These are phyloP conservation scores for Erodium moschatum DNA, from an alignment of 441 rosid species.

Conservation along the genomic window DNA sequence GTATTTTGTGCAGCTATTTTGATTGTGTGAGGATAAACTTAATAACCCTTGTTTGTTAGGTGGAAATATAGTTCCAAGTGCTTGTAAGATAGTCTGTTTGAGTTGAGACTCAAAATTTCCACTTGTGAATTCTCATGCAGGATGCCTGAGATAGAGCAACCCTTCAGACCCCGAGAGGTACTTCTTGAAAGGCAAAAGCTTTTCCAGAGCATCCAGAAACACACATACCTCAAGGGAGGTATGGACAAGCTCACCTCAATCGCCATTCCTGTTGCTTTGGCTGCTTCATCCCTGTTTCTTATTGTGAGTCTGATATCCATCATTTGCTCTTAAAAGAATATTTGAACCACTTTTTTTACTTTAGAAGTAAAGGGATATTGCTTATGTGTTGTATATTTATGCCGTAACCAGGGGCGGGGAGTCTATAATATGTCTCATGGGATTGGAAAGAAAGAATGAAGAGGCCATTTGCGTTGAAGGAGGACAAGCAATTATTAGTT, in stretches of 20 bases:
- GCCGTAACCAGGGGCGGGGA: slow-evolving; percentile 51
- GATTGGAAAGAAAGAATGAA: slow-evolving; percentile 42
- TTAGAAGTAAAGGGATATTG: not conserved
- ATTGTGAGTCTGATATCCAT: slow-evolving; percentile 41
- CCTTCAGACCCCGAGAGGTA: slow-evolving; percentile 72
- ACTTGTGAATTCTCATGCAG: slow-evolving; percentile 22
- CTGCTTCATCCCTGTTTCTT: slow-evolving; percentile 43
- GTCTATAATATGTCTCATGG: slow-evolving; percentile 86
- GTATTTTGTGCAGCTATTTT: not conserved
- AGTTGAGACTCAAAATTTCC: not conserved
- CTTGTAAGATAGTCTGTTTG: too few relatives aligned
- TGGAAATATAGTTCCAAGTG: too few relatives aligned
- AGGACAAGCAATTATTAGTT: too few relatives aligned
- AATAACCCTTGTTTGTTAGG: not conserved
- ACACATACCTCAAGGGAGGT: slow-evolving; percentile 72
- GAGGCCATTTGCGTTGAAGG: too few relatives aligned
- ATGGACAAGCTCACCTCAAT: slow-evolving; percentile 65
- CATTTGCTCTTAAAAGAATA: too few relatives aligned
- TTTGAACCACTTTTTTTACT: too few relatives aligned
- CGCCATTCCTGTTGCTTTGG: slow-evolving; percentile 65
- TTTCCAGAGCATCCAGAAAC: slow-evolving; percentile 56
- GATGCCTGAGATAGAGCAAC: slow-evolving; percentile 38
- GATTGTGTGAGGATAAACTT: not conserved
- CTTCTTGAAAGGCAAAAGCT: slow-evolving; percentile 60
- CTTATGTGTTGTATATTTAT: slow-evolving; percentile 5